Conservation (phyloP, 768 basidiomycete species). For the Vararia minispora region DNA sequence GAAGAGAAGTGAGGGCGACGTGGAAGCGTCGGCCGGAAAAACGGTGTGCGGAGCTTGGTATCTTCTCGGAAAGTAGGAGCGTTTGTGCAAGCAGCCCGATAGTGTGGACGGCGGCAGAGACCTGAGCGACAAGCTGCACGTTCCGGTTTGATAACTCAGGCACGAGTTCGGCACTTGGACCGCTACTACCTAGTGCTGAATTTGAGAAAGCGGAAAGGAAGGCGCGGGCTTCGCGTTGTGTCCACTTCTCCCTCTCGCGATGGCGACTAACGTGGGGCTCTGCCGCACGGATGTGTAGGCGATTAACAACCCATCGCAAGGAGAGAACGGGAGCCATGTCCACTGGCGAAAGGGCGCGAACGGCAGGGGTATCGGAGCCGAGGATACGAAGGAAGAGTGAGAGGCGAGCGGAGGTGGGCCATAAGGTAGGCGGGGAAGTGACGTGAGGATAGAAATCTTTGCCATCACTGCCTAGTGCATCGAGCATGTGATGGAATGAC, state of each 20-base stretch:
- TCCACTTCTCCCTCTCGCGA: constrained; percentile 64
- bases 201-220: constrained; percentile 44
- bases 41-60: constrained; percentile 32
- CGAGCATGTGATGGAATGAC: constrained; percentile 35
- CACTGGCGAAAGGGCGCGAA: constrained; percentile 36
- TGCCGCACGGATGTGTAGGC: constrained; percentile 37
- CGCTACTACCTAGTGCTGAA: too few species aligned
- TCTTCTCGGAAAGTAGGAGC: constrained; percentile 39
- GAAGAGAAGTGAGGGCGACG: constrained; percentile 28
- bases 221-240: constrained; percentile 44
- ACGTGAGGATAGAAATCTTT: constrained; percentile 11
- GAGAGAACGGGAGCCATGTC: constrained; percentile 41
- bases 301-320: constrained; percentile 50
- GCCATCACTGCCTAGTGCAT: constrained; percentile 16
- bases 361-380: constrained; percentile 36
- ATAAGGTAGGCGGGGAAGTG: constrained; percentile 35
- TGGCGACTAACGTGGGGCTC: constrained; percentile 40
- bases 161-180: constrained; percentile 1
- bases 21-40: constrained; percentile 60
- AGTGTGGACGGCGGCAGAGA: constrained; percentile 44
- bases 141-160: constrained; percentile 44
- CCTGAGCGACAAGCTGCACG: constrained; percentile 59
- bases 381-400: constrained; percentile 44
- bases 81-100: constrained; percentile 51
- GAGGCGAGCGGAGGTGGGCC: constrained; percentile 38